Conservation (phyloP, 192 early-diverging fungal species). For the Powellomyces hirtus region DNA sequence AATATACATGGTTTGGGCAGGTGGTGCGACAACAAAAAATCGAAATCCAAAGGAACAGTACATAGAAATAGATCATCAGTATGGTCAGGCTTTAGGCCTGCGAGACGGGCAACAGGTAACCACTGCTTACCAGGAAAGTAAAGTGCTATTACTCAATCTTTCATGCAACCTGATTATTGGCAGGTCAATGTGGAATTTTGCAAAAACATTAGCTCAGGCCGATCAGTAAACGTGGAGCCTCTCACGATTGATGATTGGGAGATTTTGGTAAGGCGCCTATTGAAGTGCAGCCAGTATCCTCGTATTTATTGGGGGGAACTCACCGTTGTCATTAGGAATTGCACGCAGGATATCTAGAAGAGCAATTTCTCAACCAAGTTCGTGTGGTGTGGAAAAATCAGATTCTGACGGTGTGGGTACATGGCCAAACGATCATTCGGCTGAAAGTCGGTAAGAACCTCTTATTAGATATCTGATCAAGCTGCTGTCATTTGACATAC, state of each 20-base stretch:
- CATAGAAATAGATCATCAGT: slow-evolving; percentile 31
- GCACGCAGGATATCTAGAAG: slow-evolving; percentile 48
- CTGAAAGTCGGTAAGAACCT: slow-evolving; percentile 34
- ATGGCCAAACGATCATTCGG: slow-evolving; percentile 28
- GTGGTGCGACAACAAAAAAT: slow-evolving; percentile 36
- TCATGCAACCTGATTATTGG: neutral
- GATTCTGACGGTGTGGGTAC: slow-evolving; percentile 41
- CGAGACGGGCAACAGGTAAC: slow-evolving; percentile 23
- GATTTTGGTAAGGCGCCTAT: slow-evolving; percentile 39
- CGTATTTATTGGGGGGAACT: neutral
- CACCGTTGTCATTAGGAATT: slow-evolving; percentile 36
- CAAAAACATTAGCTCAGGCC: slow-evolving; percentile 2
- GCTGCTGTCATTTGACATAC: no score
- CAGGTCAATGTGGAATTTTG: slow-evolving; percentile 28
- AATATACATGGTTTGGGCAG: slow-evolving; percentile 68
- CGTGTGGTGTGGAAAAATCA: slow-evolving; percentile 37
- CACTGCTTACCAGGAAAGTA: no score
- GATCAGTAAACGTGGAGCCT: slow-evolving; percentile 45
- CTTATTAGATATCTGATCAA: no score
- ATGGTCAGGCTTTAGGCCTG: slow-evolving; percentile 20
- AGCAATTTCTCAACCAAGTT: slow-evolving; percentile 45
- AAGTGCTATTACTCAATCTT: no score
- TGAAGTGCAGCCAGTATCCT: slow-evolving; percentile 4
- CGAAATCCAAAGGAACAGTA: neutral
- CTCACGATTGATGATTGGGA: slow-evolving; percentile 51